Percentiles rank a stretch among this genome's conserved stretches.
Conservation (phyloP, 805 yeast species). For the Myxozyma lipomycoides region DNA sequence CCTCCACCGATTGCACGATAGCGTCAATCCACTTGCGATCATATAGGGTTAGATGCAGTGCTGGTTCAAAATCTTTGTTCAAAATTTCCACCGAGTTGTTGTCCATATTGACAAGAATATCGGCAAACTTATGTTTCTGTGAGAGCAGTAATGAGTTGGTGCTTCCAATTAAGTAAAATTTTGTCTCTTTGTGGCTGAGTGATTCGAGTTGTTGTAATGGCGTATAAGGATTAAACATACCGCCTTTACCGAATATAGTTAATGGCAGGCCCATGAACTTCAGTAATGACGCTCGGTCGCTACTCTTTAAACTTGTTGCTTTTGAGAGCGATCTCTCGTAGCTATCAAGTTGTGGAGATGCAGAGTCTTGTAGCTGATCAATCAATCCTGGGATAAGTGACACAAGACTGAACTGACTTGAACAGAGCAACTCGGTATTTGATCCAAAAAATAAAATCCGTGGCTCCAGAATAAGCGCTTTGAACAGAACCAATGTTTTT, state of each 20-base stretch:
- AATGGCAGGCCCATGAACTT: conserved; percentile 84
- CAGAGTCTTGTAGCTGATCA: conserved; percentile 67
- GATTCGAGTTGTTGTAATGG: conserved; percentile 88
- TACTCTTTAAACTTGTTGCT: conserved; percentile 67
- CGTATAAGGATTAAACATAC: conserved; percentile 88
- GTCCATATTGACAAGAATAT: conserved; percentile 58
- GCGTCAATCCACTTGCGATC: conserved; percentile 75
- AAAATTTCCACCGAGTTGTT: conserved; percentile 46
- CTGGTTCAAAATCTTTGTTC: conserved; percentile 42
- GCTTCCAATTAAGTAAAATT: conserved; percentile 74
- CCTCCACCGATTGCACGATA: conserved; percentile 49
- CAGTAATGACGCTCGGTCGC: conserved; percentile 72
- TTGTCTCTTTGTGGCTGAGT: conserved; percentile 52
- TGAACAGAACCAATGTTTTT: conserved; percentile 62
- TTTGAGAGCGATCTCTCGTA: conserved; percentile 50
- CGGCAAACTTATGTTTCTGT: conserved; percentile 59
- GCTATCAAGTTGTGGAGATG: conserved; percentile 66
- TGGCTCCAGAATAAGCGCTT: conserved; percentile 72
- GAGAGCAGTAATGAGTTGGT: conserved; percentile 77
- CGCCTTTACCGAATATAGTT: conserved; percentile 78
- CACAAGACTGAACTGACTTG: conserved; percentile 75
- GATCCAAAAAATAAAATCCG: conserved; percentile 72
- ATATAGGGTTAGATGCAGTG: conserved; percentile 48
- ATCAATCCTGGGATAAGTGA: conserved; percentile 73
- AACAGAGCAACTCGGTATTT: conserved; percentile 74